Evolutionary conservation across 2,329 filamentous ascomycete species (phyloP).

Genomic region (Septoria petroselini): DNA sequence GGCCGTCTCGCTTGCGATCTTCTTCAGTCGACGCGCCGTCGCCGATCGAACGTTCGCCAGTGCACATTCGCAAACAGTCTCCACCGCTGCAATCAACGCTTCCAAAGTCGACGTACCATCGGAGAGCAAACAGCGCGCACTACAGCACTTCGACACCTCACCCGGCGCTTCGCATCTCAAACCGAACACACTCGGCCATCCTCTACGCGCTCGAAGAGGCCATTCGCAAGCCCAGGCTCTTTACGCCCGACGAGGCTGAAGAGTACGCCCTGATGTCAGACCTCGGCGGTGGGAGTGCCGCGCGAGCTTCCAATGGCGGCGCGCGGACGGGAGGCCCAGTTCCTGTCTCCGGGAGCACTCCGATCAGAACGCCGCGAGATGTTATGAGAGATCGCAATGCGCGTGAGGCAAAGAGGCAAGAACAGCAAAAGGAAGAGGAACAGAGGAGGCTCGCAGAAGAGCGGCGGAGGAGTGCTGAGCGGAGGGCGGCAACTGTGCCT

Average conservation of each 20-base stretch:
- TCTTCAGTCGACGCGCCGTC: slow-evolving; percentile 46
- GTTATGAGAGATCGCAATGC: slow-evolving; percentile 86
- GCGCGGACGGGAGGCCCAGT: slow-evolving; percentile 53
- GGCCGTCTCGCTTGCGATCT: slow-evolving; percentile 41
- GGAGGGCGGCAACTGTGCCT: slow-evolving; percentile 50
- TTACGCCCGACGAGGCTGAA: slow-evolving; percentile 80
- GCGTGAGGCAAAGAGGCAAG: slow-evolving; percentile 67
- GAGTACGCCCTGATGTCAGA: slow-evolving; percentile 93
- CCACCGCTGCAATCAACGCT: slow-evolving; percentile 26
- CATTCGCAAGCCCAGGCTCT: slow-evolving; percentile 73
- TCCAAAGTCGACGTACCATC: slow-evolving; percentile 35
- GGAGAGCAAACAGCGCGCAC: slow-evolving; percentile 36
- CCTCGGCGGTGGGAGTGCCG: slow-evolving; percentile 53
- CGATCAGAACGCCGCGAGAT: slow-evolving; percentile 78
- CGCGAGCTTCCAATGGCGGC: slow-evolving; percentile 55
- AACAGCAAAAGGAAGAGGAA: slow-evolving; percentile 54
- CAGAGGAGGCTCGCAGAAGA: slow-evolving; percentile 55
- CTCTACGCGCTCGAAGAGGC: slow-evolving; percentile 90
- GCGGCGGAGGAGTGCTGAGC: slow-evolving; percentile 54
- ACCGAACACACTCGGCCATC: slow-evolving; percentile 82
- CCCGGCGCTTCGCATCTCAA: slow-evolving; percentile 69
- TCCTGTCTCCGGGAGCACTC: slow-evolving; percentile 49
- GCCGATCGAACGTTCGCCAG: slow-evolving; percentile 6
- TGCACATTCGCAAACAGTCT: slow-evolving; percentile 10
- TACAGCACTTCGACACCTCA: slow-evolving; percentile 42